A percentile compares a stretch with the other conserved stretches of the same genome.
phyloP scores from a whole-genome alignment of 768 basidiomycete genomes.

The Pleurotus tuber-regium region DNA sequence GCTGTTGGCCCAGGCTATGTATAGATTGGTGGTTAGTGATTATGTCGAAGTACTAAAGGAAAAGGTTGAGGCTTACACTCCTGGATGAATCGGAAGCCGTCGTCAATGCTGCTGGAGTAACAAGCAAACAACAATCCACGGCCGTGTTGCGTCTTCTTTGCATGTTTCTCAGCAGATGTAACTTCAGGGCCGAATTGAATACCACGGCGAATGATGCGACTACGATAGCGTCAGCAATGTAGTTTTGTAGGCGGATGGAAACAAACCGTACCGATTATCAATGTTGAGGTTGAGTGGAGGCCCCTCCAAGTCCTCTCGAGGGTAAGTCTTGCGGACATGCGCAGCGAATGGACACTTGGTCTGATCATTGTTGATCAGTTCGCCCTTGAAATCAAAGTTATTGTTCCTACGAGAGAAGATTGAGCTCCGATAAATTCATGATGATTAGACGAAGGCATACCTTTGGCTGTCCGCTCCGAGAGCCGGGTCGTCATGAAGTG shows the following conservation, averaged over 20 bases:
- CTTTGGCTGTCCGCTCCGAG: constrained; percentile 33
- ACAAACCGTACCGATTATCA: constrained; percentile 27
- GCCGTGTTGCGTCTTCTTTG: constrained; percentile 36
- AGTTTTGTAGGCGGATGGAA: no score
- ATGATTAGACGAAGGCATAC: constrained; percentile 23
- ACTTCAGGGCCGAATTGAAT: constrained; percentile 54
- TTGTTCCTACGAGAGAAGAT: constrained; percentile 44
- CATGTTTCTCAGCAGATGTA: constrained; percentile 31
- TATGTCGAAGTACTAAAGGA: not conserved
- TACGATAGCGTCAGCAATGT: no score
- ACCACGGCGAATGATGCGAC: constrained; percentile 46
- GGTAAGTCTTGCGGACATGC: constrained; percentile 45
- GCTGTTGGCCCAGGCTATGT: constrained; percentile 37
- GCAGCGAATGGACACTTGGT: constrained; percentile 46
- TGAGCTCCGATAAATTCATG: no score
- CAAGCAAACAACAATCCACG: constrained; percentile 49
- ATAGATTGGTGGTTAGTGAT: no score
- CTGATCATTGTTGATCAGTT: constrained; percentile 17
- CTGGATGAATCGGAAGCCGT: constrained; percentile 43
- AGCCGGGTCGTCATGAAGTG: constrained; percentile 38
- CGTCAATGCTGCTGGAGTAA: constrained; percentile 38
- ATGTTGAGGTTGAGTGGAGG: constrained; percentile 13
- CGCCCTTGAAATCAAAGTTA: constrained; percentile 36
- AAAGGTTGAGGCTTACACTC: constrained; percentile 23
- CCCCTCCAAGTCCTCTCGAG: constrained; percentile 41